Conservation (phyloP, 352 stramenopile genomes). For the Phytopythium montanum region DNA sequence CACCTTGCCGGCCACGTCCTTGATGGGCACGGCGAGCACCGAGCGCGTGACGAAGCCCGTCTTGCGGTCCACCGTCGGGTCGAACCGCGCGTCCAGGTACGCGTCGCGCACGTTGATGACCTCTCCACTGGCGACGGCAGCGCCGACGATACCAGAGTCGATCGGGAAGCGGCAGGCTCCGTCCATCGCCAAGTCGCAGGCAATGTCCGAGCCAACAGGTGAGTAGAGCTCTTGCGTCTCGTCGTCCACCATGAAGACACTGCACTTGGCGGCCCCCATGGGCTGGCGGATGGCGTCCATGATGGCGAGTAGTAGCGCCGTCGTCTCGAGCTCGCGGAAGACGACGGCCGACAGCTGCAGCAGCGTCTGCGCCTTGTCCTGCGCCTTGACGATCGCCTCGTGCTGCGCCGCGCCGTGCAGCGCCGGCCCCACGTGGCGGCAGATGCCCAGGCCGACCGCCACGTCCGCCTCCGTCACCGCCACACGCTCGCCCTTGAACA, state of each 20-base stretch:
- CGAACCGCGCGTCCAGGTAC: slow-evolving; percentile 64
- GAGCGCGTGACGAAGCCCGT: slow-evolving; percentile 67
- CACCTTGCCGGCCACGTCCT: slow-evolving; percentile 58
- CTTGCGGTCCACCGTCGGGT: slow-evolving; percentile 41
- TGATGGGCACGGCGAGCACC: slow-evolving; percentile 81
- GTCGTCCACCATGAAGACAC: slow-evolving; percentile 63
- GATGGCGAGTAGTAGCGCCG: slow-evolving; percentile 46
- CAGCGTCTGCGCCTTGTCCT: slow-evolving; percentile 63
- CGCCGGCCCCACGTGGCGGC: slow-evolving; percentile 46
- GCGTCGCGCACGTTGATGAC: slow-evolving; percentile 77
- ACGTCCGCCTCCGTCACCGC: slow-evolving; percentile 52
- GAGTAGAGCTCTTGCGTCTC: slow-evolving; percentile 55
- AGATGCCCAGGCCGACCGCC: slow-evolving; percentile 48
- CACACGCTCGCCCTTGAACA: slow-evolving; percentile 33
- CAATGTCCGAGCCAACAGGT: slow-evolving; percentile 38
- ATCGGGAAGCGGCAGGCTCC: slow-evolving; percentile 47
- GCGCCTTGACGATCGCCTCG: slow-evolving; percentile 46
- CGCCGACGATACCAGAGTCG: slow-evolving; percentile 38
- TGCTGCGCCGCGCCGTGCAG: slow-evolving; percentile 58
- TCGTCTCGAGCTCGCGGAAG: slow-evolving; percentile 63
- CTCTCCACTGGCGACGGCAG: slow-evolving; percentile 60
- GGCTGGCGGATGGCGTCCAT: slow-evolving; percentile 49
- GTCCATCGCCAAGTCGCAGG: slow-evolving; percentile 33
- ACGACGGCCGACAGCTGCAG: slow-evolving; percentile 61
- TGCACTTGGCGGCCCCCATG: slow-evolving; percentile 51